Conservation (phyloP, 768 basidiomycete genomes). For the Tricholoma hemisulphureum region DNA sequence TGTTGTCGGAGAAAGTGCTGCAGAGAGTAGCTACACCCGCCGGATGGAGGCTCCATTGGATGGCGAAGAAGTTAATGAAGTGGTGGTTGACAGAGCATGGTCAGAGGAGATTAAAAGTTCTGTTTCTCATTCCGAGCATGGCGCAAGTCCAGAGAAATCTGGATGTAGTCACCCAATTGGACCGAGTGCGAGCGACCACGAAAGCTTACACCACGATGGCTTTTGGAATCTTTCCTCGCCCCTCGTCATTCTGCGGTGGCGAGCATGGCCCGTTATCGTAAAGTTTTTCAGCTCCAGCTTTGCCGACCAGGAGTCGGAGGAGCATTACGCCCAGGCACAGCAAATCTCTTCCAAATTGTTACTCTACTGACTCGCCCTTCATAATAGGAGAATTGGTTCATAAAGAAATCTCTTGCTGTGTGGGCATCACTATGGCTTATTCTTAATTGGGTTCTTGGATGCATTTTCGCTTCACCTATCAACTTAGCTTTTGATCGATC, state of each 20-base stretch:
- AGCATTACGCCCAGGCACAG: slow-evolving; percentile 41
- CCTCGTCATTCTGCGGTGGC: slow-evolving; percentile 53
- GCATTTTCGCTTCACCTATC: slow-evolving; percentile 45
- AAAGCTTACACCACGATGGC: slow-evolving; percentile 36
- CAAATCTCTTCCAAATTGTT: background rate
- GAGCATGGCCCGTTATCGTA: slow-evolving; percentile 51
- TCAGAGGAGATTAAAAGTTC: slow-evolving; percentile 56
- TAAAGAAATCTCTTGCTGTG: slow-evolving; percentile 61
- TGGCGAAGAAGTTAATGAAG: slow-evolving; percentile 56
- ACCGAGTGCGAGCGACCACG: slow-evolving; percentile 31
- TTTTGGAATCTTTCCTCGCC: slow-evolving; percentile 32
- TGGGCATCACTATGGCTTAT: slow-evolving; percentile 66
- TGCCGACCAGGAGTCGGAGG: slow-evolving; percentile 51
- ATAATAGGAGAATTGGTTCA: slow-evolving; percentile 68
- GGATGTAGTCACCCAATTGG: slow-evolving; percentile 39
- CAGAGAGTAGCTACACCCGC: slow-evolving; percentile 37
- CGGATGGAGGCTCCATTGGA: slow-evolving; percentile 23
- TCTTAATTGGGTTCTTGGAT: slow-evolving; percentile 66
- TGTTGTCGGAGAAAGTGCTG: slow-evolving; percentile 46
- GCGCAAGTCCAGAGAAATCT: slow-evolving; percentile 47
- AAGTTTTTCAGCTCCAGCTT: slow-evolving; percentile 64
- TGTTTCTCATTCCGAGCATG: slow-evolving; percentile 52
- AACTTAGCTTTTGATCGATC: slow-evolving; percentile 52
- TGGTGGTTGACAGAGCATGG: slow-evolving; percentile 76
- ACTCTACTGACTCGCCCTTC: slow-evolving; percentile 4